Base-by-base conservation (phyloP, 1,139 yeast species). In the Geotrichum carabidarum region DNA sequence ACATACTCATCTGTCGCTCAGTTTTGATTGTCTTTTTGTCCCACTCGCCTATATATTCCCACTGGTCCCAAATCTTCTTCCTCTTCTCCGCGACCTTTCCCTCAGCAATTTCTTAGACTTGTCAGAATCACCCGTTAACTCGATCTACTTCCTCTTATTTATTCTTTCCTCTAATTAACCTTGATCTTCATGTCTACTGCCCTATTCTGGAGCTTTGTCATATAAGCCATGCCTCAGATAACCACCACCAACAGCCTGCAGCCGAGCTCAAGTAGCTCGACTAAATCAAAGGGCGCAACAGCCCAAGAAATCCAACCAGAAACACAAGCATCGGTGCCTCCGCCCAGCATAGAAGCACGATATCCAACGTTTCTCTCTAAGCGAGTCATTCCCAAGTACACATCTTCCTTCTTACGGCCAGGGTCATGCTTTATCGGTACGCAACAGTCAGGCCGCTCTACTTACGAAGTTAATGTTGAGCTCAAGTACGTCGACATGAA, bases 381-480 rank as follows among this genome's bases (percentile, higher is more conserved):
- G 32, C 51, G 60, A 18, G 51, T 50, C 34, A 51, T 48, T 11
- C 61, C 61, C n/a, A 37, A 45, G n/a, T 44, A 50, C 30, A 51
- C 60, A 11, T 56, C 58, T 9, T 60, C 62, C 14, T 67, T 62
- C 56, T 71, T 86, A 32, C 77, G 80, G 57, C 85, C 93, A 6
- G 85, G 86, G 51, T 76, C 88, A 35, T 73, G 68, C 44, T 87
- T 82, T 62, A 67, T 75, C 5, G 95, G 95, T 1, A 80, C 82
- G 22, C 95, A 87, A 66, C 86, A 81, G 63, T 81, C 88, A n/a
- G 89, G 86, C 0, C 73, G 79, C 59, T 76, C 81, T 2, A 78
- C 80, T 12, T 85, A 84, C 68, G 84, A 82, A 59, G 89, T 87
- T 18, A 73, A 78, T 48, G 90, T 87, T n/a, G 86, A 81, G 61